Evolutionary conservation across 768 basidiomycete species (phyloP), one percentile per base, ranked within the genome.

Genomic region (Russula dissimulans): DNA sequence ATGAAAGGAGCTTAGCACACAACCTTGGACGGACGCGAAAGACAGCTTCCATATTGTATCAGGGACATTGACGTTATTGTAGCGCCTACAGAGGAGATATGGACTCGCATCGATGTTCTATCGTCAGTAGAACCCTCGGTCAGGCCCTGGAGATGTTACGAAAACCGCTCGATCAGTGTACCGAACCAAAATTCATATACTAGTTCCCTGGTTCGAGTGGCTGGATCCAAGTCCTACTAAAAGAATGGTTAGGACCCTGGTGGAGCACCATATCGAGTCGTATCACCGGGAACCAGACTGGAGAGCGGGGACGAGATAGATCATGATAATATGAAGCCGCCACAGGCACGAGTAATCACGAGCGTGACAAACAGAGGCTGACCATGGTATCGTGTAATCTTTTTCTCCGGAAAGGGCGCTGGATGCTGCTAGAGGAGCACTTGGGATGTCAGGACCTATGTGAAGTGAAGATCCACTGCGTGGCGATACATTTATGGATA

Each of bases 391-490:
- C 22, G 11, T 17, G 39, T 43, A 50, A 52, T 34, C 38, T 31
- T 34, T 42, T 46, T 39, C 54, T 67, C 62, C 22, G 69, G 22
- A 43, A 15, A 41, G 10, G 18, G 36, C 60, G 48, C 54, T 71
- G 42, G 67, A 62, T 17, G 59, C 66, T 49, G 22, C 22, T 26
- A 36, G 38, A 57, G 53, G 26, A 69, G 59, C 9, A 65, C 57
- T 31, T 52, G 58, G 54, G 65, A 64, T 57, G 68, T 63, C 70
- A 69, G 70, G 61, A 72, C 69, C 64, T 69, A 68, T 39, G 66
- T 4, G 65, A 67, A 67, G 60, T 68, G 67, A 56, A 69, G 53
- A 10, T 68, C 70, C 9, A 67, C 68, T 53, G 64, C 54, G 14
- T 71, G 68, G 34, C 61, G 57, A 8, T 56, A 70, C 62, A 17